Percentiles rank a stretch among this genome's conserved stretches.
These are phyloP conservation scores for Lycium barbarum DNA, from an alignment of 257 asterid species.

Conservation along the genomic window DNA sequence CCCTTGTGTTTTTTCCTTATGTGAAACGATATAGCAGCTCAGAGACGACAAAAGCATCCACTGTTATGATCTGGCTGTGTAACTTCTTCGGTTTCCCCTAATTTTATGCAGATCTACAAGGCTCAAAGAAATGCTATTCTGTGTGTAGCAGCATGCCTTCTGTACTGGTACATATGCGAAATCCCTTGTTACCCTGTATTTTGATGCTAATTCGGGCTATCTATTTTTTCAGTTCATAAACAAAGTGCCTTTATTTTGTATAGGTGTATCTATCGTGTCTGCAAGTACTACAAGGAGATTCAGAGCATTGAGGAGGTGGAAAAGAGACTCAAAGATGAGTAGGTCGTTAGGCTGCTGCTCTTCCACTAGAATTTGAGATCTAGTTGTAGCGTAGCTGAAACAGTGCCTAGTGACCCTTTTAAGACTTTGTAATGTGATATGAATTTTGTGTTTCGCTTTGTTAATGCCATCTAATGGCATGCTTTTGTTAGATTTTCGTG, in stretches of 20 bases:
- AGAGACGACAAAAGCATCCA: background rate
- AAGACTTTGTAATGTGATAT: conserved; percentile 17
- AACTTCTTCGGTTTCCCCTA: conserved; percentile 22
- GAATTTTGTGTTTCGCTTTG: background rate
- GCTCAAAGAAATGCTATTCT: conserved; percentile 84
- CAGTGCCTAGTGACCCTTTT: conserved; percentile 3
- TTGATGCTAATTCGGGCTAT: background rate
- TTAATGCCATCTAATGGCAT: conserved; percentile 19
- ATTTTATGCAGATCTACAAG: conserved; percentile 69
- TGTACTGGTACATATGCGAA: conserved; percentile 64
- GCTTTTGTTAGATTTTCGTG: background rate
- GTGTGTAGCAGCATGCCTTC: conserved; percentile 71
- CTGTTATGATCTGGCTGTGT: conserved; percentile 25
- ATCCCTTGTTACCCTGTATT: background rate
- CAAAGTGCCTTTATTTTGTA: conserved; percentile 25
- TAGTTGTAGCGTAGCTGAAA: conserved; percentile 27
- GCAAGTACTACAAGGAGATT: conserved; percentile 72
- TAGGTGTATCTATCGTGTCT: conserved; percentile 83
- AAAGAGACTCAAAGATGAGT: conserved; percentile 87
- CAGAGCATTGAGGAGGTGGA: conserved; percentile 74
- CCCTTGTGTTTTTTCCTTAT: background rate
- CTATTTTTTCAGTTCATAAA: background rate
- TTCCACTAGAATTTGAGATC: conserved; percentile 16
- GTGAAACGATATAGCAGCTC: background rate
- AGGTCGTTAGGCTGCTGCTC: conserved; percentile 34